Conservation (phyloP, 352 stramenopile genomes). For the Phytophthora macrochlamydospora region DNA sequence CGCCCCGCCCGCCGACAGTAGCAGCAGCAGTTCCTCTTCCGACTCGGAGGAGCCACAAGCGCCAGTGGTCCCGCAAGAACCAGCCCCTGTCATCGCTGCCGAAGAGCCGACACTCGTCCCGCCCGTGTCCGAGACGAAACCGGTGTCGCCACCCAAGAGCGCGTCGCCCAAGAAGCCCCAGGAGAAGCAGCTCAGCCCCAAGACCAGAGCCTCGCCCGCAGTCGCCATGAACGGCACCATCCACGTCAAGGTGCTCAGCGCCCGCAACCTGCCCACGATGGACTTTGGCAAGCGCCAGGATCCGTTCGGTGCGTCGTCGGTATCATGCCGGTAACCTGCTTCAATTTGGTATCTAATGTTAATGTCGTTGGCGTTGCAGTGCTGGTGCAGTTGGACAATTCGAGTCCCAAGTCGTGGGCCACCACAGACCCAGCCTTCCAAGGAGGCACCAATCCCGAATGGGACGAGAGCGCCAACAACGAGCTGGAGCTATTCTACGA, state of each 20-base stretch:
- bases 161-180: slow-evolving; percentile 22
- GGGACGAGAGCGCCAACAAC: slow-evolving; percentile 72
- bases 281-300: slow-evolving; percentile 85
- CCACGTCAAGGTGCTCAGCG: slow-evolving; percentile 72
- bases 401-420: slow-evolving; percentile 59
- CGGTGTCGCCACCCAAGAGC: slow-evolving; percentile 12
- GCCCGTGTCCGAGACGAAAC: slow-evolving; percentile 4
- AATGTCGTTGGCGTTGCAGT: slow-evolving; percentile 38
- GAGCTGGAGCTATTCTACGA: slow-evolving; percentile 87
- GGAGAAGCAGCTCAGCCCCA: slow-evolving; percentile 15
- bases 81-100: neutral
- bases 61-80: neutral
- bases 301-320: slow-evolving; percentile 54
- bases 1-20: slow-evolving; percentile 1
- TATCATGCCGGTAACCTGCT: neutral
- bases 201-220: slow-evolving; percentile 6
- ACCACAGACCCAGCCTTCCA: slow-evolving; percentile 72
- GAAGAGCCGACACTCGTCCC: neutral
- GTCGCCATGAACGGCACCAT: slow-evolving; percentile 64
- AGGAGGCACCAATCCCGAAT: slow-evolving; percentile 66
- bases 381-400: slow-evolving; percentile 69
- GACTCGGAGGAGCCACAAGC: slow-evolving; percentile 19
- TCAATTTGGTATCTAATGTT: slow-evolving; percentile 13
- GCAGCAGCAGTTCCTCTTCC: slow-evolving; percentile 18
- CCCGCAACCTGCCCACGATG: slow-evolving; percentile 68